Evolutionary conservation across 2,329 filamentous ascomycete genomes (phyloP), one percentile per base, ranked within the genome.

Genomic region (Neurospora crassa): DNA sequence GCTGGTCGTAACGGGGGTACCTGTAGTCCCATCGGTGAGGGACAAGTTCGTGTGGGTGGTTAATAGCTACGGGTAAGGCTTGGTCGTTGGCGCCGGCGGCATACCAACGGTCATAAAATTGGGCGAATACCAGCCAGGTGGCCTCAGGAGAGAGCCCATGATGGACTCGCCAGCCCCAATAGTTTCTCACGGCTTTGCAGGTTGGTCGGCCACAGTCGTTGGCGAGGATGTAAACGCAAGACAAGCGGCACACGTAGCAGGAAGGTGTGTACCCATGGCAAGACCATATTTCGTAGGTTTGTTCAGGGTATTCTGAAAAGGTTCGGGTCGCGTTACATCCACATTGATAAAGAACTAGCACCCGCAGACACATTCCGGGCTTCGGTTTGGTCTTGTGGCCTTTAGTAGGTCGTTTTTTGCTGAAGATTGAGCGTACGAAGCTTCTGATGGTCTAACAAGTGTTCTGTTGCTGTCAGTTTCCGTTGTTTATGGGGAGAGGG

Each of bases 21-120:
- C 12, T 16, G 1, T 12, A 20, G 47, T 24, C n/a, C 45, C 45
- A 29, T 53, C 12, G 20, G 29, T 29, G 24, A 4, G 6, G 20
- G 20, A 6, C 2, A 29, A 6, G 12, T 53, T 29, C 47, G 20
- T 29, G 1, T 29, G 47, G 47, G 29, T 53, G 47, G 2, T 16
- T 3, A 6, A 14, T 1, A 4, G 8, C 12, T 16, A 16, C 8
- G 12, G 12, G 5, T 16, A 18, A 69, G 34, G 68, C 70, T 45
- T 70, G 71, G 67, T 73, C 70, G 68, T 71, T 73, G 34, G 68
- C 70, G 40, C 68, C 72, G 42, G 72, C 72, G 12, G 68, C 41
- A 53, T 16, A 53, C 47, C 20, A 53, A 8, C 5, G 12, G 47
- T 14, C 6, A 24, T 29, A 16, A 16, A 5, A 1, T 29, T 16